Conservation (phyloP, 495 filamentous ascomycete species). For the Aspergillus incahuasiensis region DNA sequence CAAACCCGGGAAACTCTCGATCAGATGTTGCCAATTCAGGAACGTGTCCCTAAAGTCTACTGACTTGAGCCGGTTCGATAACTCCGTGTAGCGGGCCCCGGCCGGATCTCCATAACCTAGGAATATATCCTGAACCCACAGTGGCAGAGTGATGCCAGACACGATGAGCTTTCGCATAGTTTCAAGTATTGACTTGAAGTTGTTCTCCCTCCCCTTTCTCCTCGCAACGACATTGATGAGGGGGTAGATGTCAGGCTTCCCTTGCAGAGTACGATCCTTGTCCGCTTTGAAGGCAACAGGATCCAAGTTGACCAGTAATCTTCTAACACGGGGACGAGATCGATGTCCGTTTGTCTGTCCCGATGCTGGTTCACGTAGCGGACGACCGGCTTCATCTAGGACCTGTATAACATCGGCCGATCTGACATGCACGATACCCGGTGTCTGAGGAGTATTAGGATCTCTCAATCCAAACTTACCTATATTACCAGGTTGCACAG, state of each 20-base stretch:
- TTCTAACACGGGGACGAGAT: conserved; percentile 54
- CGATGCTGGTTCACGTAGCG: conserved; percentile 56
- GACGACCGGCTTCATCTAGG: conserved; percentile 79
- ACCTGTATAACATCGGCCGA: conserved; percentile 85
- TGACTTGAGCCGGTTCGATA: conserved; percentile 69
- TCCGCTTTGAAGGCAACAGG: conserved; percentile 74
- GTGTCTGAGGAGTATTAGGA: conserved; percentile 42
- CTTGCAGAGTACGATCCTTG: conserved; percentile 55
- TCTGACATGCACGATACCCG: conserved; percentile 66
- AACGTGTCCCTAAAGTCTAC: conserved; percentile 94
- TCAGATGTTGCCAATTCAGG: conserved; percentile 88
- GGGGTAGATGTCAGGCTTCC: conserved; percentile 76
- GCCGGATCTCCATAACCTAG: conserved; percentile 92
- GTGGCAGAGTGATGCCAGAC: conserved; percentile 78
- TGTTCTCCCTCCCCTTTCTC: conserved; percentile 86
- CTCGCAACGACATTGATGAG: conserved; percentile 82
- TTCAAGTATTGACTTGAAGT: conserved; percentile 91
- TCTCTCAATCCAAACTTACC: conserved; percentile 53
- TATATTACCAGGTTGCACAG: conserved; percentile 51
- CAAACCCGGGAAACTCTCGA: conserved; percentile 81
- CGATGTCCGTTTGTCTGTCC: conserved; percentile 49
- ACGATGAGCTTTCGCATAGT: conserved; percentile 84
- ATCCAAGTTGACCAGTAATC: conserved; percentile 79
- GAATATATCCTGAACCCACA: conserved; percentile 96
- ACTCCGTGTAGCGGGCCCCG: conserved; percentile 76